phyloP scores from a whole-genome alignment of 2,329 filamentous ascomycete species.

The Microdochium nivale region DNA sequence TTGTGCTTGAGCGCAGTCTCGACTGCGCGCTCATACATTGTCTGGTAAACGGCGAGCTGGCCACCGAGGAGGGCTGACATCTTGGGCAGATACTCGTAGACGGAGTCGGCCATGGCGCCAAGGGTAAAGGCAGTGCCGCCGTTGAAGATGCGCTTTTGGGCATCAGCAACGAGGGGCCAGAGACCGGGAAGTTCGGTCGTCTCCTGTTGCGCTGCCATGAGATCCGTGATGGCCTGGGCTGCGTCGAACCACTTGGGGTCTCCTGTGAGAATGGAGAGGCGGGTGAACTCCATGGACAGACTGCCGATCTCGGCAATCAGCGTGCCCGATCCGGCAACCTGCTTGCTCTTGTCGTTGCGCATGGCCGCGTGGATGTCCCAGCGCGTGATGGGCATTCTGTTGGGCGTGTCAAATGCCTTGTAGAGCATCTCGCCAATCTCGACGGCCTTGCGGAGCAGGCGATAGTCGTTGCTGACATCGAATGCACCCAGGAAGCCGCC shows the following conservation, averaged over 20 bases:
- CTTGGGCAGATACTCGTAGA: slow-evolving; percentile 53
- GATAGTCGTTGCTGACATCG: slow-evolving; percentile 26
- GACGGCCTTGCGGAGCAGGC: slow-evolving; percentile 31
- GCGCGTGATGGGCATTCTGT: slow-evolving; percentile 36
- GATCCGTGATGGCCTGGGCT: slow-evolving; percentile 57
- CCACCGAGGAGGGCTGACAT: slow-evolving; percentile 60
- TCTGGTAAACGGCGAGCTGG: slow-evolving; percentile 25
- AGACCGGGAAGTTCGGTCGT: slow-evolving; percentile 60
- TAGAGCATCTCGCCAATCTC: slow-evolving; percentile 38
- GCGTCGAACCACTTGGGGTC: slow-evolving; percentile 69
- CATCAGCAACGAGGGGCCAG: slow-evolving; percentile 62
- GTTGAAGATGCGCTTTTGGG: slow-evolving; percentile 37
- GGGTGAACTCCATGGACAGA: slow-evolving; percentile 63
- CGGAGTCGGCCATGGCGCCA: slow-evolving; percentile 26
- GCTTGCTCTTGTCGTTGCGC: slow-evolving; percentile 1
- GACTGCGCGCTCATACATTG: slow-evolving; percentile 35
- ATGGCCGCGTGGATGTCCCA: slow-evolving; percentile 33
- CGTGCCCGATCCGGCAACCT: slow-evolving; percentile 19
- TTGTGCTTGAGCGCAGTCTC: slow-evolving; percentile 51
- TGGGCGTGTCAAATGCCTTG: slow-evolving; percentile 33
- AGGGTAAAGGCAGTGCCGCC: slow-evolving; percentile 23
- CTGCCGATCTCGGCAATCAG: slow-evolving; percentile 44
- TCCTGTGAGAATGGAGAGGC: slow-evolving; percentile 64
- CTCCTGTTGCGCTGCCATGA: slow-evolving; percentile 57
- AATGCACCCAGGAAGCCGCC: slow-evolving; percentile 31